Evolutionary conservation across 495 filamentous ascomycete genomes (phyloP), one percentile per base, ranked within the genome.

Genomic region (Choiromyces venosus): DNA sequence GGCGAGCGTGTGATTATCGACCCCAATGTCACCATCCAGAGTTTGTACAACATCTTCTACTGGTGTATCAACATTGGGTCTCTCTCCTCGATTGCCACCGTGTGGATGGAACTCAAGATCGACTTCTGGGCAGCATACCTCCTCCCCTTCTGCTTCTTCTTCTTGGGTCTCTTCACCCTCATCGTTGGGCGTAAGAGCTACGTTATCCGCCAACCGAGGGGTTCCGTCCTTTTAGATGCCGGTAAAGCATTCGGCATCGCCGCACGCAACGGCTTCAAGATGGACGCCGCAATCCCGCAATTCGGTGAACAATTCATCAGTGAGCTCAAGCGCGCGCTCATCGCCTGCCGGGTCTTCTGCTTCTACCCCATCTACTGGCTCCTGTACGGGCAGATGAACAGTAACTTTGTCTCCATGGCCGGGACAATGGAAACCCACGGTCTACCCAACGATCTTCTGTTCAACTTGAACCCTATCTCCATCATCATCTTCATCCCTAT

Each of bases 351-450:
- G 38, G 79, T 81, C 40, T 87, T 87, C 82, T 84, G 86, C 74
- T 91, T 90, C 84, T 90, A 88, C 81, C 90, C 90, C 44, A 85
- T 92, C 52, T 91, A 90, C 82, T 90, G 87, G 85, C 84, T 92
- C 65, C 83, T 86, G 21, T 88, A 88, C 77, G 86, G 86, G 71
- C 86, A 88, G 76, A 86, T 81, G 72, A 74, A 72, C 19, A 83
- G 79, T n/a, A 87, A 88, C 65, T 78, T 87, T 39, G 84, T 88
- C 70, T 87, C 87, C 0, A 87, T 88, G 76, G 86, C 87, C 16
- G 84, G 82, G 5, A 83, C 86, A 40, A 88, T 87, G 85, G 74
- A 83, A 37, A 82, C 82, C 33, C 74, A 84, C 69, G 83, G 83
- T 35, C 79, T 87, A n/a, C 85, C 86, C 10, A 87, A 87, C 73